Evolutionary conservation across 169 alveolate species (phyloP).

Genomic region (Plasmodium adleri): DNA sequence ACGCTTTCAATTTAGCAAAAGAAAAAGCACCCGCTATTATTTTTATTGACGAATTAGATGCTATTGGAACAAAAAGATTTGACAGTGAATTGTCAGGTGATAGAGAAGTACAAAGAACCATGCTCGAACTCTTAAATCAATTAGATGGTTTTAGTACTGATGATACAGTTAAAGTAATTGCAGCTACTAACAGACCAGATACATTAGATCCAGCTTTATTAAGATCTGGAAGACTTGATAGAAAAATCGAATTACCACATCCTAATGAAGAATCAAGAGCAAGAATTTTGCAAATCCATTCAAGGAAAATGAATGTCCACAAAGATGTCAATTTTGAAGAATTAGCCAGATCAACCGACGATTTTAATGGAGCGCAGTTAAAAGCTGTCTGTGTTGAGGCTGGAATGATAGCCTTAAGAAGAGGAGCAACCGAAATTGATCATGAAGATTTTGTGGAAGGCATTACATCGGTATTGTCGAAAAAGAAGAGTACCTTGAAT

Average conservation of each 20-base stretch:
- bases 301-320: constrained; percentile 98
- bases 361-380: constrained; percentile 98
- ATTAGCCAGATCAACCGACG: constrained; percentile 98
- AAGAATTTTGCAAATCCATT: constrained; percentile 97
- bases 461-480: constrained; percentile 96
- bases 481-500: constrained; percentile 97
- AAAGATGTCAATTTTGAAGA: constrained; percentile 95
- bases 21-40: constrained; percentile 99
- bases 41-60: constrained; percentile 99
- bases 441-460: constrained; percentile 99
- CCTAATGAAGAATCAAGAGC: constrained; percentile 99
- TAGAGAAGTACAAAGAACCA: constrained; percentile 99
- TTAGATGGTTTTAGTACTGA: constrained; percentile 95
- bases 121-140: constrained; percentile 98
- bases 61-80: constrained; percentile 97
- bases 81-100: constrained; percentile 98
- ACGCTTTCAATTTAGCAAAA: constrained; percentile 98
- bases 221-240: constrained; percentile 99
- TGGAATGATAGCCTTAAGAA: constrained; percentile 98
- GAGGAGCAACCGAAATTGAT: constrained; percentile 96
- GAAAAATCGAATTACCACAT: constrained; percentile 99
- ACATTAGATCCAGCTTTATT: constrained; percentile 98
- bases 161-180: constrained; percentile 94
- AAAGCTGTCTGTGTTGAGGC: constrained; percentile 99
- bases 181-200: constrained; percentile 99